A percentile compares a stretch with the other conserved stretches of the same genome.
Conservation (phyloP, 2,329 filamentous ascomycete species). For the Aureobasidium sp. region DNA sequence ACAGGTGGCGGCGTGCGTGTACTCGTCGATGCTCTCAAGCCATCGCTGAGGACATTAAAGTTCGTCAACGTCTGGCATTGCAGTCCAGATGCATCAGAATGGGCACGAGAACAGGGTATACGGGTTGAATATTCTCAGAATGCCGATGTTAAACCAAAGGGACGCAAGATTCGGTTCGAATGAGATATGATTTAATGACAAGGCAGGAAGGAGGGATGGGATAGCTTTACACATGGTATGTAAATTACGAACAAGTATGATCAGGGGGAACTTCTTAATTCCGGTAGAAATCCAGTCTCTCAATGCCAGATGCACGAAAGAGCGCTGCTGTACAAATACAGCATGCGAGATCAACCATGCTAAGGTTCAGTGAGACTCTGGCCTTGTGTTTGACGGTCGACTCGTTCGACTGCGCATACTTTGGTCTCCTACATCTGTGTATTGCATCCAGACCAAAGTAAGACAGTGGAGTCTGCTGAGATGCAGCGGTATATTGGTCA, state of each 20-base stretch:
- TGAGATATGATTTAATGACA: not conserved
- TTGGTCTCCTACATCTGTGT: not conserved
- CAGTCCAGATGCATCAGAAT: constrained; percentile 33
- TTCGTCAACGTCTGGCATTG: constrained; percentile 30
- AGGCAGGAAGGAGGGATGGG: not conserved
- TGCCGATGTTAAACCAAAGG: not conserved
- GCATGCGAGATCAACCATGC: not conserved
- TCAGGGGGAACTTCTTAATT: not conserved
- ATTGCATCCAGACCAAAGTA: not conserved
- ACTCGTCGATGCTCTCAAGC: constrained; percentile 23
- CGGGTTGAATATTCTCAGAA: constrained; percentile 21
- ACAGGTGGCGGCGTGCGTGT: constrained; percentile 35
- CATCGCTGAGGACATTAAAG: constrained; percentile 13
- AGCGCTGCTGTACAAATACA: no score
- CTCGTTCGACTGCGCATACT: not conserved
- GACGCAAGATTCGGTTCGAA: constrained; percentile 7
- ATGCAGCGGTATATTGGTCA: not conserved
- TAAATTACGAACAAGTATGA: not conserved
- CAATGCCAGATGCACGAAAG: not conserved
- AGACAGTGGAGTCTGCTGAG: not conserved
- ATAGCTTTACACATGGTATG: not conserved
- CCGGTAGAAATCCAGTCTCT: not conserved
- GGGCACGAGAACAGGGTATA: constrained; percentile 31
- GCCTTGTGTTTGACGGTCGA: not conserved
- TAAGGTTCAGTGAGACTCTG: not conserved